Base-by-base conservation (phyloP, 2,329 filamentous ascomycete genomes). In the Hirsutella rhossiliensis region DNA sequence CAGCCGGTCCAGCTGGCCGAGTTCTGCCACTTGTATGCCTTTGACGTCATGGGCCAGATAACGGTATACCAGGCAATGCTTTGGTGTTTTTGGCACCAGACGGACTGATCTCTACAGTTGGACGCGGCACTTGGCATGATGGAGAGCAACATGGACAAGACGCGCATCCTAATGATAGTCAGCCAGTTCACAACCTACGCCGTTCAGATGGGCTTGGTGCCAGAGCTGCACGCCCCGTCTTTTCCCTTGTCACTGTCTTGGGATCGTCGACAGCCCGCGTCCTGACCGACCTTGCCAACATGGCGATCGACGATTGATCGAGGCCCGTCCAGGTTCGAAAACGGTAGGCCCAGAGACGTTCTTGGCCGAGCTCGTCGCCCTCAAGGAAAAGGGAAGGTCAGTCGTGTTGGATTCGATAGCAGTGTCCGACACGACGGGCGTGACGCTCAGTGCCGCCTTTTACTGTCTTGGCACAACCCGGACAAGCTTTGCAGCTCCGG, bases 381-480 rank as follows among this genome's bases (percentile, higher is more conserved):
- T 23, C 18, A 18, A 39, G 19, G 20, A 23, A 15, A 12, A 39
- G 19, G 19, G 19, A 39, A 28, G 23, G 38, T 7, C 23, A 13
- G n/a, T 11, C 3, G 28, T 39, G 38, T 5, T 39, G 38, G 11
- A 28, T 18, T 17, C 20, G 11, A 11, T 28, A 4, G 38, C 38
- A 5, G 37, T 28, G 8, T 43, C 42, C 18, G 42, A 40, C 42
- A 32, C 36, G 15, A 43, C 42, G n/a, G 42, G 27, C n/a, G 17
- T 43, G 15, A 40, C 36, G 1, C 36, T 43, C 36, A 43, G 42
- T 37, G 34, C 34, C 23, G 37, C 36, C 27, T 31, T 43, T n/a
- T 40, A 42, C 32, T 17, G 20, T 13, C 58, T 78, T 42, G 63
- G 69, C 27, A 72, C 11, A 67, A 65, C 38, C 72, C 72, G 0